Conservation (phyloP, 495 filamentous ascomycete genomes). For the Penicillium tannophilum region DNA sequence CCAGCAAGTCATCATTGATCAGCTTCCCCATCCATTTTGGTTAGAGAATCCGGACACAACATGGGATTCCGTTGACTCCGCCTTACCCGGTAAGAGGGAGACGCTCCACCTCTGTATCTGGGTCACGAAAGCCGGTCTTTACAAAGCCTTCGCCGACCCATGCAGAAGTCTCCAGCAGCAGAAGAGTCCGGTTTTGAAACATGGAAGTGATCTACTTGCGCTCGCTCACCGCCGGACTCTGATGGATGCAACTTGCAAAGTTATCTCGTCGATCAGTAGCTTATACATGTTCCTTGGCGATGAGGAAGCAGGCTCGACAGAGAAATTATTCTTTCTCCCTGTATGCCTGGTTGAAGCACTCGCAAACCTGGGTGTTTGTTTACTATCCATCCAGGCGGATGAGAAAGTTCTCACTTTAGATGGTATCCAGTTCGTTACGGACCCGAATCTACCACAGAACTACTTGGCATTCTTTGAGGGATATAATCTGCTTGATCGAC, state of each 20-base stretch:
- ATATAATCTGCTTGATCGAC: slow-evolving; percentile 14
- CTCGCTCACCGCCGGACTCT: slow-evolving; percentile 21
- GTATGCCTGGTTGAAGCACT: slow-evolving; percentile 16
- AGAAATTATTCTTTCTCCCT: slow-evolving; percentile 18
- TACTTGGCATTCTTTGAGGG: slow-evolving; percentile 15
- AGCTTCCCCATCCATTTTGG: slow-evolving; percentile 15
- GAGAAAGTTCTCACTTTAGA: slow-evolving; percentile 7
- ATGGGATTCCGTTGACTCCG: slow-evolving; percentile 15
- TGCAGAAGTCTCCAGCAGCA: slow-evolving; percentile 19
- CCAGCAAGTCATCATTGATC: slow-evolving; percentile 22
- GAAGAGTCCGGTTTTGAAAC: slow-evolving; percentile 4
- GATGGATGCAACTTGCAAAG: slow-evolving; percentile 17
- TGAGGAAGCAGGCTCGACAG: slow-evolving; percentile 8
- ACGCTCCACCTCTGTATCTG: slow-evolving; percentile 19
- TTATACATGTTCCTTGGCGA: slow-evolving; percentile 15
- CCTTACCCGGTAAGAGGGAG: slow-evolving; percentile 18
- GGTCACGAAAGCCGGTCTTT: slow-evolving; percentile 16
- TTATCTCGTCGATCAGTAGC: slow-evolving; percentile 12
- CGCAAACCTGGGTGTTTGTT: slow-evolving; percentile 17
- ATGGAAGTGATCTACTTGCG: slow-evolving; percentile 17
- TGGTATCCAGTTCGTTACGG: slow-evolving; percentile 14
- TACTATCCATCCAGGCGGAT: slow-evolving; percentile 22
- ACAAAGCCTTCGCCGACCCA: slow-evolving; percentile 22
- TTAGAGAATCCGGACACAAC: slow-evolving; percentile 17
- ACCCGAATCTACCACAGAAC: slow-evolving; percentile 9